Percentiles rank a stretch among this genome's conserved stretches.
Conservation (phyloP, 495 filamentous ascomycete genomes). For the Trichoderma parareesei region DNA sequence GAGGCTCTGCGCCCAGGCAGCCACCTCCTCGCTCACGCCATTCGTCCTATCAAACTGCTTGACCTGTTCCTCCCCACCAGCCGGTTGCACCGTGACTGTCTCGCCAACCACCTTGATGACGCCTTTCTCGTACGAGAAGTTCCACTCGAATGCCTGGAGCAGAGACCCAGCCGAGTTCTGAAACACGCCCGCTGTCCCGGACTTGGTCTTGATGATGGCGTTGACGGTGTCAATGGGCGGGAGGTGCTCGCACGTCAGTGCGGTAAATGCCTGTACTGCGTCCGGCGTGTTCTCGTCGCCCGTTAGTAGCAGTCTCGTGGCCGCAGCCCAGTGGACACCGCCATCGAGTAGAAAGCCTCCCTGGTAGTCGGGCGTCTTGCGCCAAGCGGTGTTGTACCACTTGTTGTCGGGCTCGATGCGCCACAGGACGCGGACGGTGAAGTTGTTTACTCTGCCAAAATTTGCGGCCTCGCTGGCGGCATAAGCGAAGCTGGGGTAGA, state of each 20-base stretch:
- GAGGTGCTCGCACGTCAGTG: conserved; percentile 51
- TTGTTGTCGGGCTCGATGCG: conserved; percentile 39
- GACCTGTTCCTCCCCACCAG: conserved; percentile 34
- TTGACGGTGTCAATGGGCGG: conserved; percentile 70
- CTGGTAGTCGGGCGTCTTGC: conserved; percentile 61
- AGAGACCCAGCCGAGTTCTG: conserved; percentile 11
- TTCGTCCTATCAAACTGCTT: conserved; percentile 47
- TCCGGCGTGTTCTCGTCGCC: conserved; percentile 42
- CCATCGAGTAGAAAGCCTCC: conserved; percentile 75
- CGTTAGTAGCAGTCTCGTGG: conserved; percentile 46
- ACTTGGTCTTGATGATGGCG: conserved; percentile 50
- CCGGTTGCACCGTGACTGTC: conserved; percentile 33
- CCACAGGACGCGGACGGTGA: conserved; percentile 46
- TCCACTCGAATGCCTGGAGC: conserved; percentile 33
- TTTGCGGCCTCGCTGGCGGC: conserved; percentile 48
- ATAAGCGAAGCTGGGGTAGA: conserved; percentile 47
- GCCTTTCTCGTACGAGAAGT: conserved; percentile 45
- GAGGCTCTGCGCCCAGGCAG: conserved; percentile 55
- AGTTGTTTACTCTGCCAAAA: conserved; percentile 55
- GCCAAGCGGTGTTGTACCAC: conserved; percentile 56
- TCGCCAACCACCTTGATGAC: conserved; percentile 35
- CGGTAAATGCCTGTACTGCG: conserved; percentile 50
- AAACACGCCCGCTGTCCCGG: conserved; percentile 48
- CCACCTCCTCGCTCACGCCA: conserved; percentile 59
- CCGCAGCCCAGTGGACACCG: conserved; percentile 66